Base-by-base conservation (phyloP, 345 rosid species). In the Syzygium grande region DNA sequence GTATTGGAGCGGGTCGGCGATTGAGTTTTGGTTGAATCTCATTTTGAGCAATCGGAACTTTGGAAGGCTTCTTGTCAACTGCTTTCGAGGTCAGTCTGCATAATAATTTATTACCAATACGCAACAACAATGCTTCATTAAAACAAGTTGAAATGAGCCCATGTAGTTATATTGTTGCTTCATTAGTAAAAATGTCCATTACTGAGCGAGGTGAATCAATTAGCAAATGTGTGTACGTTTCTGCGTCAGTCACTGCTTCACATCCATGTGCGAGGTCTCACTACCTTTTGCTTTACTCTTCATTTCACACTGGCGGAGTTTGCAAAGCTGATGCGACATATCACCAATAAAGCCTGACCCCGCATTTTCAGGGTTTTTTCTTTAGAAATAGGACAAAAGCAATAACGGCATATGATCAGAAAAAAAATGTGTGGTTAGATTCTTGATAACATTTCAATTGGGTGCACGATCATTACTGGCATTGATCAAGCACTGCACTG, bases 21-120 rank as follows among this genome's bases (percentile, higher is more conserved):
- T 88, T 1, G 95, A 95, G 88, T 89, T 89, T 54, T 86, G 87
- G 83, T 89, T 97, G 59, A 95, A 95, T 90, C 90, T 97, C 46
- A n/a, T 94, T 68, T 87, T 90, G 3, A 38, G 29, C 41, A 95
- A 97, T 86, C 88, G 88, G 16, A 84, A 86, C 88, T 53, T 92
- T 34, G 52, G 68, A 77, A 58, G 85, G 77, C 94, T 94, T 84
- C 43, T 91, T 41, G 68, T 86, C 2, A 93, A 92, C 80, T 22
- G 88, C 78, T 4, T 92, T 11, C 59, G 38, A 84, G 94, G 94
- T 92, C 63, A 68, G 38, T n/a, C 9, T 61, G 73, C 73, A n/a
- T n/a, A 61, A 61, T 3, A n/a, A n/a, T 61, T n/a, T 14, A 61
- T n/a, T 3, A 61, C 73, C 30, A 1, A 61, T 61, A 59, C 6